phyloP scores from a whole-genome alignment of 139 green algal species.

The Micromonas pusilla region DNA sequence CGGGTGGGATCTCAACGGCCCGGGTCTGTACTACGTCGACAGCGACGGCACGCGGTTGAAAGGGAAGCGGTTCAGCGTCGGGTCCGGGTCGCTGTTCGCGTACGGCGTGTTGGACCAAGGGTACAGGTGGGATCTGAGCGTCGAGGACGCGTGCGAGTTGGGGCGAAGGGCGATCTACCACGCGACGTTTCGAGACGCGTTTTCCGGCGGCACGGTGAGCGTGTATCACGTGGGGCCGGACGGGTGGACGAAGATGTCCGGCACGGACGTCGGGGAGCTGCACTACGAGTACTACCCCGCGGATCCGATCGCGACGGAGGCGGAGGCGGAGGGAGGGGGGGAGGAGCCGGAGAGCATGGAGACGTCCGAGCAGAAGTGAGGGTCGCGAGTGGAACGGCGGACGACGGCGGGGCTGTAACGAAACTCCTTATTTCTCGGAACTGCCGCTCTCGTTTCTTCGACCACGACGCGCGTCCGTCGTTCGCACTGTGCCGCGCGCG shows the following conservation, averaged over 20 bases:
- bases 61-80: constrained; percentile 90
- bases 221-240: constrained; percentile 94
- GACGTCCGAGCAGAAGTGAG: background rate
- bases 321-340: background rate
- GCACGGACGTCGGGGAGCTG: constrained; percentile 88
- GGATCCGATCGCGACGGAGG: background rate
- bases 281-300: constrained; percentile 89
- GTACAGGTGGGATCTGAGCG: constrained; percentile 70
- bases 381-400: too few relatives aligned
- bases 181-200: constrained; percentile 94
- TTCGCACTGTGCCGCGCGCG: too few relatives aligned
- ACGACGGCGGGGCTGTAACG: too few relatives aligned
- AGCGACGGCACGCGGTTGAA: constrained; percentile 87
- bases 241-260: constrained; percentile 95
- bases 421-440: too few relatives aligned
- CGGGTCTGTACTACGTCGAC: constrained; percentile 97
- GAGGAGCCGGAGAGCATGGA: background rate
- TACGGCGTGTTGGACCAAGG: constrained; percentile 94
- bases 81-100: constrained; percentile 91
- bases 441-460: too few relatives aligned
- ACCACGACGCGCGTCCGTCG: too few relatives aligned
- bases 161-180: constrained; percentile 93
- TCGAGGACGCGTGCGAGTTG: constrained; percentile 90
- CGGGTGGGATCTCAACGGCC: constrained; percentile 55
- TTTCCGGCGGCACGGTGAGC: constrained; percentile 87